A percentile compares a stretch with the other conserved stretches of the same genome.
Evolutionary conservation across 2,329 filamentous ascomycete genomes (phyloP).

Genomic region (Cladorrhinum sp.): DNA sequence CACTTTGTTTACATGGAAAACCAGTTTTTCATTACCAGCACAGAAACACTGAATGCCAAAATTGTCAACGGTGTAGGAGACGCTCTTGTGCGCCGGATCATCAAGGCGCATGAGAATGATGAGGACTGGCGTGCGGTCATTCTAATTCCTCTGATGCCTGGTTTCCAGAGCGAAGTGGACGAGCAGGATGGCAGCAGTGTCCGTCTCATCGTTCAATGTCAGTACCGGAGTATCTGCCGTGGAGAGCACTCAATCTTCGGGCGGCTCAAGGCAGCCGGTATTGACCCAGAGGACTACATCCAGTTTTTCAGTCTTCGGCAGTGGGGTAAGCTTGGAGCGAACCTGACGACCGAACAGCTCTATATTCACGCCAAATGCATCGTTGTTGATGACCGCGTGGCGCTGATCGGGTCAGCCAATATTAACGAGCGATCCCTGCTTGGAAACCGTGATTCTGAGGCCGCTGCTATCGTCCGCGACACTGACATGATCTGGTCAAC

Average conservation of each 20-base stretch:
- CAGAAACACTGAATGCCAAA: constrained; percentile 79
- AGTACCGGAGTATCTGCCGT: constrained; percentile 92
- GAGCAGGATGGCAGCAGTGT: constrained; percentile 92
- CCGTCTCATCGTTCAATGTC: constrained; percentile 92
- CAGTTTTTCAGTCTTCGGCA: constrained; percentile 89
- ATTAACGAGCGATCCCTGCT: constrained; percentile 98
- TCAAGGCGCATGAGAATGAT: constrained; percentile 75
- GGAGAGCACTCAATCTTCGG: constrained; percentile 91
- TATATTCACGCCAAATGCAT: constrained; percentile 99
- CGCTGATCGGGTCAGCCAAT: constrained; percentile 94
- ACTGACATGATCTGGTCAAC: constrained; percentile 88
- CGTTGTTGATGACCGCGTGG: constrained; percentile 89
- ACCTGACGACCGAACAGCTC: constrained; percentile 91
- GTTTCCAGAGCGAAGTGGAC: constrained; percentile 95
- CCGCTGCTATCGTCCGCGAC: constrained; percentile 85
- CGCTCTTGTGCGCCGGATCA: constrained; percentile 87
- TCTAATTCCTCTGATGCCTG: constrained; percentile 93
- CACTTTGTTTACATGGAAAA: constrained; percentile 99
- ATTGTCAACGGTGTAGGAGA: constrained; percentile 94
- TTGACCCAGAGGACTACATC: constrained; percentile 93
- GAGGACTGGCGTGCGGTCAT: constrained; percentile 90
- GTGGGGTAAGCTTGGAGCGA: constrained; percentile 85
- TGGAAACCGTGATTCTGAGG: constrained; percentile 86
- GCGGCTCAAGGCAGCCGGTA: constrained; percentile 70
- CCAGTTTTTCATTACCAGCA: constrained; percentile 96